Base-by-base conservation (phyloP, 2,329 filamentous ascomycete genomes). In the Aspergillus unguis region DNA sequence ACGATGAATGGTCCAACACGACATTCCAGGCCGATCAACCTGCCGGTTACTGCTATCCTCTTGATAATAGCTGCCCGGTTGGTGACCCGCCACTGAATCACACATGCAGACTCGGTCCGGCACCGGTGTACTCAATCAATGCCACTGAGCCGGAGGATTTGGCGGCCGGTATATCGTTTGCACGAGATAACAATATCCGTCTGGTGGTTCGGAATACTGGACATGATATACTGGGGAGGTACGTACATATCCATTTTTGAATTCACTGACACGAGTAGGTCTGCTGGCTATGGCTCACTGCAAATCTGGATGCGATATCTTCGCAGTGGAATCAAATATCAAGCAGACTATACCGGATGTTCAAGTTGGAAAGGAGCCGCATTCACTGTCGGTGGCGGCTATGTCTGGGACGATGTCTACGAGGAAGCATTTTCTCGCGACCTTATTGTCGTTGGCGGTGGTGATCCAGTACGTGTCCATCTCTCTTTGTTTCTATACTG, bases 41-140 rank as follows among this genome's bases (percentile, higher is more conserved):
- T 4, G 52, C 67, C 2, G 66, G 64, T 10, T 62, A 66, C 31
- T 54, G 52, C 8, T 68, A 66, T 38, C 64, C 66, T 1, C 57
- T 57, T 25, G 59, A 61, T 10, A 52, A 62, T 37, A 62, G 53
- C 3, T 71, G 67, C 48, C 61, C 63, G 17, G 57, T 62, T 0
- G 56, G 66, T 9, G 62, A 66, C 53, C 53, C 31, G 3, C 29
- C 44, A 7, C n/a, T 47, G 11, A 55, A 57, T 5, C 58, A 56
- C 6, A 38, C 53, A 2, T 72, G 69, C 44, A 53, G 48, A 5
- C 46, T 71, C 5, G 69, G 67, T 1, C 57, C 58, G 6, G 58
- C 61, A 4, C 64, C 66, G 5, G 51, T 52, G 4, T 68, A 64
- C 50, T 61, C 60, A 1, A 54, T 68, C 48, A 66, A 53, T 42